Conservation (phyloP, 2,329 filamentous ascomycete species). For the Pseudopithomyces maydicus region DNA sequence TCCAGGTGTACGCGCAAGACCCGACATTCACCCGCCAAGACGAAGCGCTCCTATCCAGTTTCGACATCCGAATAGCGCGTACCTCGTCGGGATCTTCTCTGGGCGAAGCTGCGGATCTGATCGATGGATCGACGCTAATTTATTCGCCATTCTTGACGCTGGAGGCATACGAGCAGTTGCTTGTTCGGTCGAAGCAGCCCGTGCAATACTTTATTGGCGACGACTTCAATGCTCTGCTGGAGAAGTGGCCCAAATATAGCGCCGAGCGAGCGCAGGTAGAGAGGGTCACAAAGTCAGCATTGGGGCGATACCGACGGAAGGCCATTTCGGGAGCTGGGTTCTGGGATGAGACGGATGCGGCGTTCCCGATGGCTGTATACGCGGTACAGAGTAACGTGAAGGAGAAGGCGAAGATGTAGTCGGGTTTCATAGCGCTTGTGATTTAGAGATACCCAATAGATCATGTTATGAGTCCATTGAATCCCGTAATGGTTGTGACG, state of each 20-base stretch:
- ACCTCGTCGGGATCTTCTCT: constrained; percentile 31
- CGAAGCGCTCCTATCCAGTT: constrained; percentile 25
- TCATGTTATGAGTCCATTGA: background rate
- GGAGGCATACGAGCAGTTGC: constrained; percentile 25
- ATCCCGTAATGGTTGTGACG: background rate
- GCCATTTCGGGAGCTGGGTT: constrained; percentile 25
- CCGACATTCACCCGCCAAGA: constrained; percentile 35
- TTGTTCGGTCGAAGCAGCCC: background rate
- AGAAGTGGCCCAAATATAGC: constrained; percentile 36
- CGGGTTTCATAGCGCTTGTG: background rate
- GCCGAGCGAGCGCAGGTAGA: constrained; percentile 29
- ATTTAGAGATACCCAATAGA: constrained; percentile 5
- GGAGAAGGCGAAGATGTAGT: constrained; percentile 8
- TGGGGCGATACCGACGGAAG: constrained; percentile 21
- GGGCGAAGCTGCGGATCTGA: constrained; percentile 27
- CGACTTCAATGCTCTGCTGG: constrained; percentile 32
- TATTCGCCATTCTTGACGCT: constrained; percentile 36
- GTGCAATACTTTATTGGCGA: constrained; percentile 30
- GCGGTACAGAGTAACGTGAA: constrained; percentile 2
- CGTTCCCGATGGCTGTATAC: constrained; percentile 38
- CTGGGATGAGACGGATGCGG: constrained; percentile 29
- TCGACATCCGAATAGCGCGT: constrained; percentile 25
- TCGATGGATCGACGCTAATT: constrained; percentile 27
- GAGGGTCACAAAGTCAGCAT: constrained; percentile 15
- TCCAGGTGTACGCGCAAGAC: constrained; percentile 36